Base-by-base conservation (phyloP, 2,329 filamentous ascomycete species). In the Eutypa lata region DNA sequence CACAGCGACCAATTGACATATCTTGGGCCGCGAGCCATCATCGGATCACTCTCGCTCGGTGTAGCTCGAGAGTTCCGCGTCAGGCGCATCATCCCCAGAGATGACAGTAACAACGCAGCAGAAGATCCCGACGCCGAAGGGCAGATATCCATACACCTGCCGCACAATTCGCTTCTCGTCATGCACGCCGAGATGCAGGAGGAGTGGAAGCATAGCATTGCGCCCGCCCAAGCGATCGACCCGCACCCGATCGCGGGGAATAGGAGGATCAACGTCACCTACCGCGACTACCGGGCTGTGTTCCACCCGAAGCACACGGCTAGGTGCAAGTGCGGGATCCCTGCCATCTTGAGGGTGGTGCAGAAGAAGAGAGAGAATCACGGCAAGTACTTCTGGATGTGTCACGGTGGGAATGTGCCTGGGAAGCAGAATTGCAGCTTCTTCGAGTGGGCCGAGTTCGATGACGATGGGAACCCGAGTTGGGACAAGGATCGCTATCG, bases 111-210 rank as follows among this genome's bases (percentile, higher is more conserved):
- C 56, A 70, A 66, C 16, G 60, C 72, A 40, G 54, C 65, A 65
- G 69, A 73, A 3, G 73, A 78, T 13, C 75, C 81, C 2, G 87
- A 94, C 58, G 78, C 81, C 0, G 84, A 89, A 64, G 93, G 92
- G 3, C 92, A 96, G 67, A 93, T 97, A 53, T 86, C 91, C 1
- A 94, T 97, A 43, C 91, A 97, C 62, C 83, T 97, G 0, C 93
- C 93, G 0, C 94, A 97, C 70, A 97, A 97, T 69, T 95, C 90
- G 0, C 80, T 97, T 0, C 79, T 99, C 0, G 79, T 97, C 10
- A 97, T 99, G 94, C 92, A 97, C 65, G 92, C 93, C 1, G 91
- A 96, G 67, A 97, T 96, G 90, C 93, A 97, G 66, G 93, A 97
- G 66, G 87, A 89, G 66, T 97, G 91, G 91, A 97, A 97, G 69